Evolutionary conservation across 1,284 basidiomycete species (phyloP).

Genomic region (Amylostereum areolatum): DNA sequence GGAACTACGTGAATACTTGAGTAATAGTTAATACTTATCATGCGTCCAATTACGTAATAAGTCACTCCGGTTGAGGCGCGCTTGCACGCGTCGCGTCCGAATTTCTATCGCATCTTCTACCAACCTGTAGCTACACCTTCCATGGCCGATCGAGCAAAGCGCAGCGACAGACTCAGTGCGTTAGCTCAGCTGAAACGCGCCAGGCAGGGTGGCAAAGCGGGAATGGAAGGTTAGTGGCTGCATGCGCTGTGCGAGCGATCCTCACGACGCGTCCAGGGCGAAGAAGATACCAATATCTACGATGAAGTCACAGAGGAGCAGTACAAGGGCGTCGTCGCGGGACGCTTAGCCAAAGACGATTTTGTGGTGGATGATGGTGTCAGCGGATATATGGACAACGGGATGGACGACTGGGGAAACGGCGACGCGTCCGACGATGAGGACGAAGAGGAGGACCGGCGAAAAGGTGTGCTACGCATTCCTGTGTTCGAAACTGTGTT

Average conservation of each 20-base stretch:
- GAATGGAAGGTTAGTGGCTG: conserved; percentile 2
- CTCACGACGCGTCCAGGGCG: conserved; percentile 28
- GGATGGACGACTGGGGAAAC: conserved; percentile 87
- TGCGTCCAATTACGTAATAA: no score
- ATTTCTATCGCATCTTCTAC: no score
- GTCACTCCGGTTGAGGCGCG: no score
- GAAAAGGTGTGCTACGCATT: conserved; percentile 28
- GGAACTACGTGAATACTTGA: no score
- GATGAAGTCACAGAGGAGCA: conserved; percentile 92
- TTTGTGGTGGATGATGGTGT: conserved; percentile 96
- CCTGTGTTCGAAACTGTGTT: not conserved
- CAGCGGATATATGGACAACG: conserved; percentile 92
- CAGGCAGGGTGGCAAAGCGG: conserved; percentile 2
- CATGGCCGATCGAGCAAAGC: no score
- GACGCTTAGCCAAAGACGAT: conserved; percentile 85
- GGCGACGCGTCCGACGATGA: conserved; percentile 43
- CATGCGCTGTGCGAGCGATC: conserved; percentile 1
- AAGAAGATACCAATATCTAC: conserved; percentile 75
- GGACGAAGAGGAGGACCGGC: conserved; percentile 22
- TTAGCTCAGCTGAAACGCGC: not conserved
- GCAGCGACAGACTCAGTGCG: not conserved
- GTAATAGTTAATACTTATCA: no score
- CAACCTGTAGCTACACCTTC: no score
- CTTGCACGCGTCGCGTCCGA: no score
- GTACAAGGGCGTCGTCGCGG: conserved; percentile 82